Evolutionary conservation across 2,329 filamentous ascomycete species (phyloP).

Genomic region (Sarocladiaceae sp.): DNA sequence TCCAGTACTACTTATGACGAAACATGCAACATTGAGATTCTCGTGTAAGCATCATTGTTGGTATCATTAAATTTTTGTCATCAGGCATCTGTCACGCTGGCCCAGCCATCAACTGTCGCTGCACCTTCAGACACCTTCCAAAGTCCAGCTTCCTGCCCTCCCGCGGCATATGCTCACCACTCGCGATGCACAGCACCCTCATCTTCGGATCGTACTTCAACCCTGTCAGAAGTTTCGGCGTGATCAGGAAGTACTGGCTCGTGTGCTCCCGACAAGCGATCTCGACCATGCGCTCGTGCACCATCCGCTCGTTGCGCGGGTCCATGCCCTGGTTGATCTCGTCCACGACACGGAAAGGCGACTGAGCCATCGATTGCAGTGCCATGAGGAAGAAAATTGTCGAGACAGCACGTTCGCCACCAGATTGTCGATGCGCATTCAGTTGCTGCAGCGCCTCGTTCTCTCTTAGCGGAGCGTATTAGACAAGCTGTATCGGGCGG

Average conservation of each 20-base stretch:
- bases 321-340: slow-evolving; percentile 99
- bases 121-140: slow-evolving; percentile 37
- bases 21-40: background rate
- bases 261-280: slow-evolving; percentile 84
- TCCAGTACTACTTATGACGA: no score
- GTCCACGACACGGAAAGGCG: slow-evolving; percentile 96
- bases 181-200: slow-evolving; percentile 90
- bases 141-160: slow-evolving; percentile 50
- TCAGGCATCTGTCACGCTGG: background rate
- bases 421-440: slow-evolving; percentile 89
- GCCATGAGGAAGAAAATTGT: slow-evolving; percentile 99
- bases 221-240: slow-evolving; percentile 84
- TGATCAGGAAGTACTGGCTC: slow-evolving; percentile 94
- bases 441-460: slow-evolving; percentile 80
- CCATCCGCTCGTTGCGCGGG: slow-evolving; percentile 95
- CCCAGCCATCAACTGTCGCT: slow-evolving; percentile 32
- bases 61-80: background rate
- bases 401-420: slow-evolving; percentile 91
- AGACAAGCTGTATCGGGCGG: slow-evolving; percentile 1
- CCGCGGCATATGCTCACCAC: slow-evolving; percentile 68
- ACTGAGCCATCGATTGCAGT: slow-evolving; percentile 85
- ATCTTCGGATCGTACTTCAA: slow-evolving; percentile 86
- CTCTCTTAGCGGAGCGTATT: slow-evolving; percentile 45
- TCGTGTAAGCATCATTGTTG: background rate
- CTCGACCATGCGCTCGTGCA: slow-evolving; percentile 96